Evolutionary conservation across 495 filamentous ascomycete species (phyloP).

Genomic region (Penicillium alfredii): DNA sequence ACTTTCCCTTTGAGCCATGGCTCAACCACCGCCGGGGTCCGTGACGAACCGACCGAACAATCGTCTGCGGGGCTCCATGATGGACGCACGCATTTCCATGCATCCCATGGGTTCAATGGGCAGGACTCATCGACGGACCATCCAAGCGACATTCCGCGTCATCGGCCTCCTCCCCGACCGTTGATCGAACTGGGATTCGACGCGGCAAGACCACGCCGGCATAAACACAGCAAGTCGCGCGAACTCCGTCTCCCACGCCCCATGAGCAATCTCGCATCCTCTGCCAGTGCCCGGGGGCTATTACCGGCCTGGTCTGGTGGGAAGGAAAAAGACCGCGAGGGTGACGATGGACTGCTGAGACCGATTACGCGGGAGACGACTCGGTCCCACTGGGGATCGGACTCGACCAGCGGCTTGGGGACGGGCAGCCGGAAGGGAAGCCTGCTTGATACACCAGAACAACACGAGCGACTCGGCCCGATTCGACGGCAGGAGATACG

Average conservation of each 20-base stretch:
- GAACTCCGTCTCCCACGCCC: constrained; percentile 32
- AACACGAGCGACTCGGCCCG: constrained; percentile 24
- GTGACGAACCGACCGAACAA: constrained; percentile 12
- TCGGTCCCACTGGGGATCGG: constrained; percentile 31
- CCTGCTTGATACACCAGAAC: constrained; percentile 27
- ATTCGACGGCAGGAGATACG: constrained; percentile 32
- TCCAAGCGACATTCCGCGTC: not conserved
- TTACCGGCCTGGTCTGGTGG: constrained; percentile 30
- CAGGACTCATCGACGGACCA: no score
- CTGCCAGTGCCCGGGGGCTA: constrained; percentile 29
- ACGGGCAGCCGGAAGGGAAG: constrained; percentile 29
- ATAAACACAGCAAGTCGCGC: constrained; percentile 35
- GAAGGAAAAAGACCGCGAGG: constrained; percentile 32
- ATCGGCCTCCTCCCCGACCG: not conserved
- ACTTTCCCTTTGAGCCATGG: constrained; percentile 26
- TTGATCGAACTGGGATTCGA: constrained; percentile 17
- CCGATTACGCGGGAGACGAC: constrained; percentile 30
- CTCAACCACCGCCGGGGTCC: constrained; percentile 13
- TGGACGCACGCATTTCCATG: no score
- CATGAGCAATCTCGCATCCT: constrained; percentile 35
- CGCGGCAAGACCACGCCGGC: constrained; percentile 18
- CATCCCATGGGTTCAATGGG: no score
- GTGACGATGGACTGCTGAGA: constrained; percentile 28
- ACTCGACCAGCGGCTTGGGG: constrained; percentile 22
- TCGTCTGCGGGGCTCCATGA: no score